A percentile compares a stretch with the other conserved stretches of the same genome.
phyloP scores from a whole-genome alignment of 495 filamentous ascomycete genomes.

The Bathelium albidoporum region DNA sequence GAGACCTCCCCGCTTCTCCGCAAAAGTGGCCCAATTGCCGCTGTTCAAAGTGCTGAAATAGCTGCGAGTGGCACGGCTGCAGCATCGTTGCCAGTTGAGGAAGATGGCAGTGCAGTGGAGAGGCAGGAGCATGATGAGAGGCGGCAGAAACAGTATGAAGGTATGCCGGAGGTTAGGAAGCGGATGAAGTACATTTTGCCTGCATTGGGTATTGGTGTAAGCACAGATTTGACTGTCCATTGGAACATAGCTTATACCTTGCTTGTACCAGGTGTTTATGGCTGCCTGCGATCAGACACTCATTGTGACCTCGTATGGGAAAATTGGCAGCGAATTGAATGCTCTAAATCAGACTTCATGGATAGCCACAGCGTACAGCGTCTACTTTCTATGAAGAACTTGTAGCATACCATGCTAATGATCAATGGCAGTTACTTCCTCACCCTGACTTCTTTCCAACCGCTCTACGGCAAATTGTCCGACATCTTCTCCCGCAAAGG shows the following conservation, averaged over 20 bases:
- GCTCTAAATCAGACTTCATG: slow-evolving; percentile 72
- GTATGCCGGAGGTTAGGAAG: slow-evolving; percentile 33
- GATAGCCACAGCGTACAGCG: slow-evolving; percentile 62
- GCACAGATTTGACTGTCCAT: too few relatives aligned
- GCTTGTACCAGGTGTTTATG: slow-evolving; percentile 44
- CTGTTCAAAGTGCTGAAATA: slow-evolving; percentile 15
- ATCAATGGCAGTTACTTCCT: slow-evolving; percentile 46
- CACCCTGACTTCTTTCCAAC: slow-evolving; percentile 70
- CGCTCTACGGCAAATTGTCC: slow-evolving; percentile 65
- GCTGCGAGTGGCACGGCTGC: slow-evolving; percentile 11
- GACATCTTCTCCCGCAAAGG: slow-evolving; percentile 80
- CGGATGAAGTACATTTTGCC: slow-evolving; percentile 46
- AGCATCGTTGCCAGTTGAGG: slow-evolving; percentile 3
- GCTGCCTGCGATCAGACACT: slow-evolving; percentile 74
- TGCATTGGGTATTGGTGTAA: slow-evolving; percentile 45
- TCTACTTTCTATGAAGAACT: not conserved
- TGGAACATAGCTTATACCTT: slow-evolving; percentile 33
- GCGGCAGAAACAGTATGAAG: slow-evolving; percentile 26
- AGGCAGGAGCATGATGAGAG: slow-evolving; percentile 19
- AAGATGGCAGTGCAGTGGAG: slow-evolving; percentile 23
- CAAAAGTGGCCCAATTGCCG: not conserved
- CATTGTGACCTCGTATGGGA: slow-evolving; percentile 67
- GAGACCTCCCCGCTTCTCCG: slow-evolving; percentile 27
- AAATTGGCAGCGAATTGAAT: slow-evolving; percentile 69
- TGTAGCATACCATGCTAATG: not conserved